Conservation (phyloP, 2,329 filamentous ascomycete species). For the Exophiala spinifera region DNA sequence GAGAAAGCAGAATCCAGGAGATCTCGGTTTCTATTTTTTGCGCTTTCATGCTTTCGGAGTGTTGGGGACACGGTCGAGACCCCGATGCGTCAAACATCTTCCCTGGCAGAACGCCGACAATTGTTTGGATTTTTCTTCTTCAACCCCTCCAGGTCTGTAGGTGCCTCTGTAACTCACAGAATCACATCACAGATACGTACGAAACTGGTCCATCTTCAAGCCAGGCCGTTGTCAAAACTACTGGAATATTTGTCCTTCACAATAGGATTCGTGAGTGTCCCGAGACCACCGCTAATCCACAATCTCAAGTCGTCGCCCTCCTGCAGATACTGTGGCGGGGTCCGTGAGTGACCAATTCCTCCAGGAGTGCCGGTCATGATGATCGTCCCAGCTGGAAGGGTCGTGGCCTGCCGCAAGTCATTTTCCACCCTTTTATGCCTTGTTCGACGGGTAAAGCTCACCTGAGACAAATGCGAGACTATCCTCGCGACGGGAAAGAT, state of each 20-base stretch:
- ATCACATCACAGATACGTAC: too few species aligned
- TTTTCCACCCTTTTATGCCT: background rate
- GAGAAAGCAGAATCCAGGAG: too few species aligned
- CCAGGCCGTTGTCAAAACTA: constrained; percentile 10
- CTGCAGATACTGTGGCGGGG: constrained; percentile 39
- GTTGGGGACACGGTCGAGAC: too few species aligned
- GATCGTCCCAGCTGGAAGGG: constrained; percentile 30
- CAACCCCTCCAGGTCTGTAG: too few species aligned
- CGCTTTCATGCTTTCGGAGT: too few species aligned
- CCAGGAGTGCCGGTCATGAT: constrained; percentile 45
- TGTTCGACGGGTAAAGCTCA: background rate
- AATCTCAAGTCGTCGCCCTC: constrained; percentile 38
- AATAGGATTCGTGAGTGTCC: constrained; percentile 4
- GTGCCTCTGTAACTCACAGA: too few species aligned
- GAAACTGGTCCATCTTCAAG: constrained; percentile 55
- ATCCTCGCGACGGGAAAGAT: constrained; percentile 5
- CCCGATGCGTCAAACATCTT: too few species aligned
- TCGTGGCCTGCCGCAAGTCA: too few species aligned
- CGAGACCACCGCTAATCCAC: constrained; percentile 7
- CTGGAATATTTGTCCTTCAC: background rate
- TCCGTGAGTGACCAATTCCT: constrained; percentile 41
- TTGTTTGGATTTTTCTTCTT: too few species aligned
- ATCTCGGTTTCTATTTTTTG: too few species aligned
- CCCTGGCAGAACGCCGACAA: too few species aligned
- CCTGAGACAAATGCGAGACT: constrained; percentile 1